Evolutionary conservation across 1,284 basidiomycete species (phyloP).

Genomic region (Dichomitus squalens): DNA sequence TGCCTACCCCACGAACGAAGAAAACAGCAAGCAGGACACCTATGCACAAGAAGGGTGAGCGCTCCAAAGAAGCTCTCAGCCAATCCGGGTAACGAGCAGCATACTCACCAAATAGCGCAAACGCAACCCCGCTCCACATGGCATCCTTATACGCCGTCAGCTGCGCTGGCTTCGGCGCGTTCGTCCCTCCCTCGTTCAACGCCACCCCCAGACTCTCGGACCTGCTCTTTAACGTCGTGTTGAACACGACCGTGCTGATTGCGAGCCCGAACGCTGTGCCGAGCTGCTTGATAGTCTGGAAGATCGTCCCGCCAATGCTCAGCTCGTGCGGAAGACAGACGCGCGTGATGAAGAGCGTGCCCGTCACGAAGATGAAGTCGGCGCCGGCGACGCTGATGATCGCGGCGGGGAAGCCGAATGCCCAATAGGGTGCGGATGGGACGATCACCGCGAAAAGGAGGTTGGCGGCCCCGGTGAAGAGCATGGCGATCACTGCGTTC

Average conservation of each 20-base stretch:
- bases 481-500: constrained; percentile 51
- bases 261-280: constrained; percentile 79
- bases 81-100: neutral
- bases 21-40: constrained; percentile 51
- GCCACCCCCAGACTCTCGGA: constrained; percentile 34
- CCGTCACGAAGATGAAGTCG: constrained; percentile 78
- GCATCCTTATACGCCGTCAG: constrained; percentile 61
- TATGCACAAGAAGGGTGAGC: constrained; percentile 30
- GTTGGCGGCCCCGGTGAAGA: constrained; percentile 64
- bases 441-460: constrained; percentile 76
- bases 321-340: constrained; percentile 77
- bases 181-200: constrained; percentile 31
- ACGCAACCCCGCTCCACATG: constrained; percentile 65
- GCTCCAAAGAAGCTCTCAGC: too few relatives aligned
- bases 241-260: constrained; percentile 73
- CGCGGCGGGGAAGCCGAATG: constrained; percentile 79
- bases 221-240: constrained; percentile 45
- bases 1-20: constrained; percentile 61
- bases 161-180: constrained; percentile 40
- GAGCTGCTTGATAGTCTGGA: constrained; percentile 78
- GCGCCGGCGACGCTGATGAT: constrained; percentile 74
- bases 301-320: constrained; percentile 75
- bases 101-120: constrained; percentile 54
- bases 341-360: constrained; percentile 77
- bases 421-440: constrained; percentile 71